Percentiles rank a stretch among this genome's conserved stretches.
phyloP scores from a whole-genome alignment of 495 filamentous ascomycete species.

The Podospora pseudoanserina region DNA sequence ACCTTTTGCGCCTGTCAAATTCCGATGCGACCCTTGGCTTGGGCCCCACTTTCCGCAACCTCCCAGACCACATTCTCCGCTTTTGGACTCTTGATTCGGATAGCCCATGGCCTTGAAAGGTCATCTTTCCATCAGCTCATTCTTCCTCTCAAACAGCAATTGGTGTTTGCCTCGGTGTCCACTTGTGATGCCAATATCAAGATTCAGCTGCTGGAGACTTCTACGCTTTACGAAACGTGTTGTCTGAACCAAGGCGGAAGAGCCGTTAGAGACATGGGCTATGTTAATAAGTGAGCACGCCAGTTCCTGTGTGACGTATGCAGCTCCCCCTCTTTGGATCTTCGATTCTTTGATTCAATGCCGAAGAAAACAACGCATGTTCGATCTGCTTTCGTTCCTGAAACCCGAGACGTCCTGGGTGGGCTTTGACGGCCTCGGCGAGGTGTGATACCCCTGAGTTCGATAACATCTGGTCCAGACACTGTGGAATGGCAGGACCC shows the following conservation, averaged over 20 bases:
- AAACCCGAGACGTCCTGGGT: neutral
- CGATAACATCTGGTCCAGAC: neutral
- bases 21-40: slow-evolving; percentile 14
- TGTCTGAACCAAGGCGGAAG: neutral
- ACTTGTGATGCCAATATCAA: neutral
- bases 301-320: neutral
- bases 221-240: neutral
- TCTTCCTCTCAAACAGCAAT: neutral
- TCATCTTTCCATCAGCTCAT: neutral
- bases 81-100: slow-evolving; percentile 1
- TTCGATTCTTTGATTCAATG: neutral
- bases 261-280: neutral
- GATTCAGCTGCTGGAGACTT: neutral
- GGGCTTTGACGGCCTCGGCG: neutral
- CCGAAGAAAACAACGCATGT: neutral
- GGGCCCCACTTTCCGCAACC: slow-evolving; percentile 11
- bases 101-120: neutral
- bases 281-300: neutral
- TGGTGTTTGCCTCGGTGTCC: neutral
- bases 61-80: slow-evolving; percentile 3
- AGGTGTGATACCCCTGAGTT: neutral
- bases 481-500: neutral
- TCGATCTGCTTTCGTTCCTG: neutral
- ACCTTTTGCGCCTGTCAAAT: slow-evolving; percentile 12
- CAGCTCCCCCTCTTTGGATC: neutral